These are phyloP conservation scores for Phyllosticta citrichinensis DNA, from an alignment of 2,329 filamentous ascomycete species.

Conservation along the genomic window DNA sequence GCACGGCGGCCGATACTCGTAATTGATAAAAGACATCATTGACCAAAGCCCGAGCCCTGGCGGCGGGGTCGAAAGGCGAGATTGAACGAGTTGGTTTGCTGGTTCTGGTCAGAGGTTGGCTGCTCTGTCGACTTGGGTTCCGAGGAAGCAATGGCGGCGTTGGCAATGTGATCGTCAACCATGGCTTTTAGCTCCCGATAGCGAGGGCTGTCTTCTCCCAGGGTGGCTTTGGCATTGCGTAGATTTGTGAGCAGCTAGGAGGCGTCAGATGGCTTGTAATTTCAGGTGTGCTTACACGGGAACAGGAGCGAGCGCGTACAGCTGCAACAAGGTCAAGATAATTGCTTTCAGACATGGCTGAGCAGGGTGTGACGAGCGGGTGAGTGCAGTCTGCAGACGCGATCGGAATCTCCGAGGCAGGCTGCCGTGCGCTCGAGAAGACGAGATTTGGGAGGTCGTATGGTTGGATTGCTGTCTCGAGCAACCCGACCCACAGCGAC, in stretches of 20 bases:
- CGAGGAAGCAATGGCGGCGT: slow-evolving; percentile 7
- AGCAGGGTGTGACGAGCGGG: neutral
- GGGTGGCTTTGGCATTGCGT: slow-evolving; percentile 25
- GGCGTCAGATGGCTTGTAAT: slow-evolving; percentile 1
- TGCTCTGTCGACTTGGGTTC: neutral
- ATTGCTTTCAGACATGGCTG: neutral
- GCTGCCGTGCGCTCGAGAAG: neutral
- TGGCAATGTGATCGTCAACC: slow-evolving; percentile 21
- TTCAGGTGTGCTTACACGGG: neutral
- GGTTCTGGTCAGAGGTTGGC: neutral
- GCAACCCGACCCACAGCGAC: too few relatives aligned
- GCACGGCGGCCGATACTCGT: neutral
- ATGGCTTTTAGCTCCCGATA: slow-evolving; percentile 22
- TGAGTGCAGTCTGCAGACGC: neutral
- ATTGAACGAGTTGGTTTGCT: slow-evolving; percentile 5
- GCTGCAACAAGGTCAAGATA: neutral
- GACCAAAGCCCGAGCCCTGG: neutral
- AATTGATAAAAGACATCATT: slow-evolving; percentile 6
- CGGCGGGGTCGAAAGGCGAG: slow-evolving; percentile 8
- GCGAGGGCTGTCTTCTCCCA: slow-evolving; percentile 22
- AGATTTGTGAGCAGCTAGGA: slow-evolving; percentile 25
- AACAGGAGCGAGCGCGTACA: neutral
- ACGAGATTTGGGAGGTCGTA: neutral
- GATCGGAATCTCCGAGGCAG: neutral
- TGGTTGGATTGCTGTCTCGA: too few relatives aligned